Conservation (phyloP, 345 rosid genomes). For the Rhodamnia argentea region DNA sequence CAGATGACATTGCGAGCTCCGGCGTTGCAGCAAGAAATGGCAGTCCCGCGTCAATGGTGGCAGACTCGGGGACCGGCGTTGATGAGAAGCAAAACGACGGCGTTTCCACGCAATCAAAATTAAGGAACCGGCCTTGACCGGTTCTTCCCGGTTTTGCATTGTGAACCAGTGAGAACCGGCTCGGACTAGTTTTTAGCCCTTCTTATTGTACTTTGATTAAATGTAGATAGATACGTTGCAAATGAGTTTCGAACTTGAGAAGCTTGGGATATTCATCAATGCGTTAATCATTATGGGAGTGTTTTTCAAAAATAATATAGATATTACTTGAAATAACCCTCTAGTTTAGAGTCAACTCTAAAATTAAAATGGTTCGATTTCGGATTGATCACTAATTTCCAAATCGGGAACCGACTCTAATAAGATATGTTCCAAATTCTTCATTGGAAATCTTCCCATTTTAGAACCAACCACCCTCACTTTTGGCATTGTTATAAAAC, state of each 20-base stretch:
- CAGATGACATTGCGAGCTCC: constrained; percentile 4
- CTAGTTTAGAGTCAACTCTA: accelerated
- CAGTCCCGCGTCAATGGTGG: background rate
- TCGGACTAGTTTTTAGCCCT: accelerated
- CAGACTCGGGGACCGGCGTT: background rate
- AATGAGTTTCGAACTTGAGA: accelerated
- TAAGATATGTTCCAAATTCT: background rate
- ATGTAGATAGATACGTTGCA: background rate
- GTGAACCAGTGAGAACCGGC: no score
- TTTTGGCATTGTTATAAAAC: accelerated
- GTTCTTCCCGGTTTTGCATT: no score
- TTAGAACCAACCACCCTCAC: no score
- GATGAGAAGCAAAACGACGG: no score
- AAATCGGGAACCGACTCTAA: no score
- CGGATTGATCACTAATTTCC: accelerated
- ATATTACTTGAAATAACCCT: background rate
- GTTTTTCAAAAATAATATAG: background rate
- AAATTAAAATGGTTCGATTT: accelerated
- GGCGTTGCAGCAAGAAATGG: background rate
- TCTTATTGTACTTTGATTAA: background rate
- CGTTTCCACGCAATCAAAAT: no score
- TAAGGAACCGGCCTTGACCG: no score
- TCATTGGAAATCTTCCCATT: background rate
- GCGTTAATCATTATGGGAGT: background rate
- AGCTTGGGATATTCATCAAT: accelerated